These are phyloP conservation scores for Amanita pallidorosea DNA, from an alignment of 768 basidiomycete species.

Conservation along the genomic window DNA sequence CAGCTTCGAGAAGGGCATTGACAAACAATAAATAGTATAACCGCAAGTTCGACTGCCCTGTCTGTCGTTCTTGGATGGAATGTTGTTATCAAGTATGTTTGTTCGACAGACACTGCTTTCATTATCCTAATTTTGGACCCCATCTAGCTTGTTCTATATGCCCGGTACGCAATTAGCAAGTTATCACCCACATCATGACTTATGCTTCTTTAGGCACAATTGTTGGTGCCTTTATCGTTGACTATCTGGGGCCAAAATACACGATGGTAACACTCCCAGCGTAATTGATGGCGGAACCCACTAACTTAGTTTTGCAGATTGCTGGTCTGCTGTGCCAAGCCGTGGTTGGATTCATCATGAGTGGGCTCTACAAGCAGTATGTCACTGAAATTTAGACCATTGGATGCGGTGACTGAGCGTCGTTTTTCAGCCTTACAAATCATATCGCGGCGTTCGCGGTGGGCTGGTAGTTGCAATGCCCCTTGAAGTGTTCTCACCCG, in stretches of 20 bases:
- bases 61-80: constrained; percentile 72
- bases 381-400: constrained; percentile 7
- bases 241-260: constrained; percentile 64
- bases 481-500: background rate
- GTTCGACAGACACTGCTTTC: background rate
- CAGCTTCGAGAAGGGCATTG: background rate
- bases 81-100: constrained; percentile 75
- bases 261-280: constrained; percentile 45
- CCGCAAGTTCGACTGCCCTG: constrained; percentile 40
- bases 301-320: constrained; percentile 31
- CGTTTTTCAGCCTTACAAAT: constrained; percentile 34
- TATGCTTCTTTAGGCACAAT: constrained; percentile 48
- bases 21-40: constrained; percentile 39
- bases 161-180: constrained; percentile 15
- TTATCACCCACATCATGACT: background rate
- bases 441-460: constrained; percentile 73
- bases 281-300: no score
- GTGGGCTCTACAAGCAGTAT: constrained; percentile 57
- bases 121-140: background rate
- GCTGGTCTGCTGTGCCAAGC: constrained; percentile 57
- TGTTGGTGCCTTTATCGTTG: constrained; percentile 65
- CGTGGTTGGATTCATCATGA: constrained; percentile 82
- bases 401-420: background rate
- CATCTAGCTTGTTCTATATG: constrained; percentile 25
- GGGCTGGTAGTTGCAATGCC: constrained; percentile 11